Percentiles rank a stretch among this genome's conserved stretches.
Evolutionary conservation across 192 early-diverging fungal genomes (phyloP).

Genomic region (Coemansia sp.): DNA sequence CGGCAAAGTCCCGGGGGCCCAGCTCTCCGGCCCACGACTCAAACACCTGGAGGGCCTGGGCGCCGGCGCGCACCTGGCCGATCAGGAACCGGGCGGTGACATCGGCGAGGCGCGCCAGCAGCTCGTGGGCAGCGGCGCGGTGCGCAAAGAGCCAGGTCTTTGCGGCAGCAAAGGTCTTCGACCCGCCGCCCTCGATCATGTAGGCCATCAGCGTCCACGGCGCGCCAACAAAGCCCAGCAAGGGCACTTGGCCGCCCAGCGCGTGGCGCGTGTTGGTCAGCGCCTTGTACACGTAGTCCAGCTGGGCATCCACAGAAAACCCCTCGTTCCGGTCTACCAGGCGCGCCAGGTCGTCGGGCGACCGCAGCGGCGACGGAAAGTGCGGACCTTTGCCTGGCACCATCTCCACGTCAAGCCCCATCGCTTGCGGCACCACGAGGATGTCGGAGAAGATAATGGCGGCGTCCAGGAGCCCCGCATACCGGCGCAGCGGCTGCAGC

Average conservation of each 20-base stretch:
- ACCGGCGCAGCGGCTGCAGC: constrained; percentile 93
- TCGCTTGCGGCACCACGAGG: constrained; percentile 92
- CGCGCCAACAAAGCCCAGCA: constrained; percentile 94
- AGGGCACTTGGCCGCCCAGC: constrained; percentile 80
- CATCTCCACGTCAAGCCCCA: constrained; percentile 96
- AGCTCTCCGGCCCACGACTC: constrained; percentile 97
- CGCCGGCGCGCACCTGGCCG: constrained; percentile 92
- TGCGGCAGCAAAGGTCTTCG: constrained; percentile 83
- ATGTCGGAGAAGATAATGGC: constrained; percentile 99
- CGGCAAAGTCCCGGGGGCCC: constrained; percentile 70
- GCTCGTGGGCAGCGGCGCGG: constrained; percentile 66
- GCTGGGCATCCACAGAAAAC: constrained; percentile 60
- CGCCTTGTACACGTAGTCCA: constrained; percentile 90
- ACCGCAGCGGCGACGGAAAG: constrained; percentile 76
- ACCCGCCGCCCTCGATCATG: constrained; percentile 97
- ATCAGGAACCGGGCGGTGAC: constrained; percentile 81
- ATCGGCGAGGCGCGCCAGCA: constrained; percentile 79
- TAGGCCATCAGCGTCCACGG: constrained; percentile 99
- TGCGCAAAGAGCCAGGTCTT: constrained; percentile 87
- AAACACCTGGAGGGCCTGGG: constrained; percentile 96
- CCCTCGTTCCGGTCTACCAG: constrained; percentile 58
- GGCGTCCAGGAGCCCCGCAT: constrained; percentile 82
- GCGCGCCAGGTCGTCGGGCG: constrained; percentile 66
- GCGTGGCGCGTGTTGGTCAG: constrained; percentile 86
- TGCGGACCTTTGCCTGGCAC: constrained; percentile 82